These are phyloP conservation scores for Vanrija sp. DNA, from an alignment of 1,284 basidiomycete species.

Conservation along the genomic window DNA sequence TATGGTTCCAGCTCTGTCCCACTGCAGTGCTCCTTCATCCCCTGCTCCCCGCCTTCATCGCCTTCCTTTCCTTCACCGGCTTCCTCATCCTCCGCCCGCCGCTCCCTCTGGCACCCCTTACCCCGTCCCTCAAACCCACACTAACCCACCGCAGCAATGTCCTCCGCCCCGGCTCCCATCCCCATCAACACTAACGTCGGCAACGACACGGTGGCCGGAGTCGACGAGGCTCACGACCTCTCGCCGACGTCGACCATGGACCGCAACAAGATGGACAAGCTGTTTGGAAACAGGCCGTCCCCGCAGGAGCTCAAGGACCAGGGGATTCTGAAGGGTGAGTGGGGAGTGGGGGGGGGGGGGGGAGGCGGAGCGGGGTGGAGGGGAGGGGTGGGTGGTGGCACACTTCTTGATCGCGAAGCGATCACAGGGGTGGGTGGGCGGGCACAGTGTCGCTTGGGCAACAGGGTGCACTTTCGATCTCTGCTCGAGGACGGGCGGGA, in stretches of 20 bases:
- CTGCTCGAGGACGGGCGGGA: no score
- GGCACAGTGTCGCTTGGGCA: no score
- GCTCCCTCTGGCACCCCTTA: background rate
- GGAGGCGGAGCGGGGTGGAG: background rate
- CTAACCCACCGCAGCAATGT: slow-evolving; percentile 22
- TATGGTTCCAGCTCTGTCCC: no score
- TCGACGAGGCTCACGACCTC: slow-evolving; percentile 40
- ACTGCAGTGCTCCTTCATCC: background rate
- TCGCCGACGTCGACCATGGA: slow-evolving; percentile 36
- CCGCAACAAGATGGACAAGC: slow-evolving; percentile 57
- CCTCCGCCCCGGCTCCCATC: slow-evolving; percentile 20
- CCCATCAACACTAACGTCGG: slow-evolving; percentile 22
- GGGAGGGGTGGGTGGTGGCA: background rate
- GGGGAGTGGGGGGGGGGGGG: background rate
- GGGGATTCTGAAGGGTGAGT: slow-evolving; percentile 69
- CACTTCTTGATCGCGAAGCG: no score
- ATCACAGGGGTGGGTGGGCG: no score
- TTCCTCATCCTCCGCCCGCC: no score
- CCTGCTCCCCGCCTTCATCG: background rate
- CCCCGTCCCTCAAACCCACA: background rate
- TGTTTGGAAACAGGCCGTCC: slow-evolving; percentile 58
- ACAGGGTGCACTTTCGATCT: no score
- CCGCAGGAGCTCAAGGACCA: slow-evolving; percentile 65
- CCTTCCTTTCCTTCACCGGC: background rate
- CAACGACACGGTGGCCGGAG: slow-evolving; percentile 25